phyloP scores from a whole-genome alignment of 306 rosid genomes.

The Medicago arabica region DNA sequence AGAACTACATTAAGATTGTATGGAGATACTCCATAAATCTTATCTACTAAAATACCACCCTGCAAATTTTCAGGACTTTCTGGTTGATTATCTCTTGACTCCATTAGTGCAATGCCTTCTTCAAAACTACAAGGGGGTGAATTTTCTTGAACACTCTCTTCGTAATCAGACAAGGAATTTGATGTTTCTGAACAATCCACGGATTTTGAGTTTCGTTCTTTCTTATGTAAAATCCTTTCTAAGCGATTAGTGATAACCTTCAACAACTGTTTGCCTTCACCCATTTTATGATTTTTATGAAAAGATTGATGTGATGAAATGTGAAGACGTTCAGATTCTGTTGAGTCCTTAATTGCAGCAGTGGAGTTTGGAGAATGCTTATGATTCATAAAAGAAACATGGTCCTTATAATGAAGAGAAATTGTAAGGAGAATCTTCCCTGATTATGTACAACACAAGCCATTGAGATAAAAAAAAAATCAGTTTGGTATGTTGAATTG shows the following conservation, averaged over 20 bases:
- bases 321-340: slow-evolving; percentile 40
- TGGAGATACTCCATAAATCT: slow-evolving; percentile 55
- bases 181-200: slow-evolving; percentile 60
- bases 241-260: slow-evolving; percentile 56
- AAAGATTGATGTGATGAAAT: slow-evolving; percentile 39
- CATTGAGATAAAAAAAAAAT: slow-evolving; percentile 24
- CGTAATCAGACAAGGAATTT: slow-evolving; percentile 58
- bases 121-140: slow-evolving; percentile 60
- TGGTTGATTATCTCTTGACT: slow-evolving; percentile 47
- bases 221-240: slow-evolving; percentile 68
- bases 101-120: slow-evolving; percentile 68
- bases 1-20: slow-evolving; percentile 62
- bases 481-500: neutral
- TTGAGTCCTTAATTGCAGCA: slow-evolving; percentile 44
- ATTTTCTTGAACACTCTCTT: slow-evolving; percentile 53
- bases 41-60: slow-evolving; percentile 79
- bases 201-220: slow-evolving; percentile 53
- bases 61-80: slow-evolving; percentile 72
- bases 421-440: slow-evolving; percentile 80
- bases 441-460: slow-evolving; percentile 44
- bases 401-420: slow-evolving; percentile 64
- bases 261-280: slow-evolving; percentile 59
- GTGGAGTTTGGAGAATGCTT: slow-evolving; percentile 42
- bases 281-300: slow-evolving; percentile 39
- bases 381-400: slow-evolving; percentile 34